Evolutionary conservation across 495 filamentous ascomycete genomes (phyloP), one percentile per base, ranked within the genome.

Genomic region (Terfezia claveryi): DNA sequence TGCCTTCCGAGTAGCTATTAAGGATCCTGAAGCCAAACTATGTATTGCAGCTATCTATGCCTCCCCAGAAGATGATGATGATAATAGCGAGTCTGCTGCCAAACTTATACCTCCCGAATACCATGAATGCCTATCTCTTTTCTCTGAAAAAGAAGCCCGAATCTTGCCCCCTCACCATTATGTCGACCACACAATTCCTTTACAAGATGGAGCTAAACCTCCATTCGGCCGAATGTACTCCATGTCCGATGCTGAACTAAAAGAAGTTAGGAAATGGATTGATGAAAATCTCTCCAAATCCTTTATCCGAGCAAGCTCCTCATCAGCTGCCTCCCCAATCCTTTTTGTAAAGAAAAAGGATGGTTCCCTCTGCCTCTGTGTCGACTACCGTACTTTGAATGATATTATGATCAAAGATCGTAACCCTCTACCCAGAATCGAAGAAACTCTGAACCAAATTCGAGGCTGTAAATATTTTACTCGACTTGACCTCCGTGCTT

Each of bases 401-500:
- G 51, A 51, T 4, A 37, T 56, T 6, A 58, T 55, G 2, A 52
- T 60, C 36, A 59, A 62, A 36, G 59, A 64, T 37, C 55, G 54
- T 0, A 59, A 63, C 23, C 52, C 50, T 2, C 38, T 61, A 11
- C 56, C 58, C 0, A 49, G 56, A 8, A 52, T 57, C 17, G 38
- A 38, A 2, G 57, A 59, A 53, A 57, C 57, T 0, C 16, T 59
- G 2, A 10, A 56, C 12, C 7, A 49, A 2, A 12, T 61, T 9
- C 41, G 36, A 9, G 52, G 54, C 10, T 54, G 54, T 1, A 68
- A 59, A 50, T 61, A 65, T 23, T 76, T 71, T 10, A 27, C 51
- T 36, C 27, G 17, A 2, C 23, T 53, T 1, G 51, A 49, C 3
- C 14, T 49, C 44, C 44, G 4, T 5, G 14, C 8, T n/a, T 14